Evolutionary conservation across 1,284 basidiomycete species (phyloP).

Genomic region (Irpex sp.): DNA sequence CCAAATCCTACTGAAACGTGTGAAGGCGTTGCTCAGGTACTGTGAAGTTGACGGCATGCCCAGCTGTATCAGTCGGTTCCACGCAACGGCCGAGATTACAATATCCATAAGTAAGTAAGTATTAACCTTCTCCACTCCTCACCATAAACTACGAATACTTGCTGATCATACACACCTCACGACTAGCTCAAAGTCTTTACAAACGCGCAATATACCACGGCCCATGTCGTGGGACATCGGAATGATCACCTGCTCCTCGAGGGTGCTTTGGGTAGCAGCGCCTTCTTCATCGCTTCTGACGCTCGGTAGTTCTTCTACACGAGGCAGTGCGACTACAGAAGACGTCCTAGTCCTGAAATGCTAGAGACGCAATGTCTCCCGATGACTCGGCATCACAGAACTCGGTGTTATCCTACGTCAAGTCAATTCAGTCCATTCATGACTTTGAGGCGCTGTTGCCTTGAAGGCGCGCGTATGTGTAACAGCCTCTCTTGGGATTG

Average conservation of each 20-base stretch:
- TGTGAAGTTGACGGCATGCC: background rate
- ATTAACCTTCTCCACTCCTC: too few species aligned
- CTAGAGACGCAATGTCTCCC: background rate
- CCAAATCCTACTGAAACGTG: background rate
- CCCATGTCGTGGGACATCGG: background rate
- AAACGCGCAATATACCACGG: background rate
- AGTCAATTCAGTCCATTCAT: background rate
- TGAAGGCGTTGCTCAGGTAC: background rate
- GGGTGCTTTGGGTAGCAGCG: background rate
- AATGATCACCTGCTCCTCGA: background rate
- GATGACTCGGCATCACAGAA: background rate
- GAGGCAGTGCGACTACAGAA: background rate
- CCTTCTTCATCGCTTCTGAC: background rate
- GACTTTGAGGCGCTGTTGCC: background rate
- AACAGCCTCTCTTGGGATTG: background rate
- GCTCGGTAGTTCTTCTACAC: background rate
- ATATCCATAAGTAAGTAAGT: too few species aligned
- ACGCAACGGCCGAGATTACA: too few species aligned
- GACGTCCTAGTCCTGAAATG: background rate
- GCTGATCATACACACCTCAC: background rate
- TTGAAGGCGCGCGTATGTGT: background rate
- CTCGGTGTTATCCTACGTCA: background rate
- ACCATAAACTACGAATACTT: background rate
- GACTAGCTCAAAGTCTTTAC: background rate
- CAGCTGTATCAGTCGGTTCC: background rate